phyloP scores from a whole-genome alignment of 1,284 basidiomycete genomes.

The Tetrapyrgos nigripes region DNA sequence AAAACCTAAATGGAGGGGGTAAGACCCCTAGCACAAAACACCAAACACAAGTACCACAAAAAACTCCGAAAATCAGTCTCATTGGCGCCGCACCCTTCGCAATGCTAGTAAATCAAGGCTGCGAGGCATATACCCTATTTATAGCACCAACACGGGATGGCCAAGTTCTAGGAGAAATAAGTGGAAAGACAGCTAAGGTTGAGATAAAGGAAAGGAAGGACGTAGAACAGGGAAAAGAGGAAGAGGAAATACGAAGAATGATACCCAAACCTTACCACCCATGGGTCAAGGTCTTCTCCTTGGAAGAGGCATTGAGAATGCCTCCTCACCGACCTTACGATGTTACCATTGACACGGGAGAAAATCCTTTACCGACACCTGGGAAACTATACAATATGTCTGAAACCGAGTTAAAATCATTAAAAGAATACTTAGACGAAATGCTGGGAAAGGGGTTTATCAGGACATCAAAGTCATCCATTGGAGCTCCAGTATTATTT shows the following conservation, averaged over 20 bases:
- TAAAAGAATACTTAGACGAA: too few species aligned
- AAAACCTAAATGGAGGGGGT: too few species aligned
- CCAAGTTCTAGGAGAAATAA: neutral
- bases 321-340: neutral
- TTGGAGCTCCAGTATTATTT: slow-evolving; percentile 6
- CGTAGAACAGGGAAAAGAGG: neutral
- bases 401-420: neutral
- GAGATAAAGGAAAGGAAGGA: neutral
- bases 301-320: neutral
- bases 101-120: neutral
- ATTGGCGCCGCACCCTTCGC: neutral
- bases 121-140: neutral
- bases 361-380: neutral
- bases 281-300: neutral
- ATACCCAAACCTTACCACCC: neutral
- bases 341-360: neutral
- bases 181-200: neutral
- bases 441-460: slow-evolving; percentile 3
- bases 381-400: slow-evolving; percentile 7
- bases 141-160: neutral
- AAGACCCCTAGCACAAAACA: too few species aligned
- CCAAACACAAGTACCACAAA: too few species aligned
- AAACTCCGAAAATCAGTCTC: neutral
- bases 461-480: neutral
- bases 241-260: neutral